Base-by-base conservation (phyloP, 2,329 filamentous ascomycete genomes). In the Xylariaceae sp. region DNA sequence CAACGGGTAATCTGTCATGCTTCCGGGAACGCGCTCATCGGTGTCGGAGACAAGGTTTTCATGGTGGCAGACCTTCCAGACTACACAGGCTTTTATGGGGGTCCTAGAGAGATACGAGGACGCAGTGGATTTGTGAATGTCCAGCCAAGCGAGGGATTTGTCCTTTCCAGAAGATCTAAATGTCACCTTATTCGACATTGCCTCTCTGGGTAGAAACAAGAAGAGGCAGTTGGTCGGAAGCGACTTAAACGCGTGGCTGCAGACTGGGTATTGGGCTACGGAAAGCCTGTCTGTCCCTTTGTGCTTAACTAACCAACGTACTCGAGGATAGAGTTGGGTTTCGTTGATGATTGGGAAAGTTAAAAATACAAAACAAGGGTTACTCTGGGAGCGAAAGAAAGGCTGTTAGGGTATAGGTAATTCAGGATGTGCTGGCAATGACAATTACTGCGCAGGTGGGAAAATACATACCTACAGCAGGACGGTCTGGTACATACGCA, bases 1-100 rank as follows among this genome's bases (percentile, higher is more conserved):
- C 6, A 56, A 7, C 45, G 10, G 47, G 48, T 40, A 45, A 40
- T 51, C 49, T 41, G 50, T 50, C 58, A 61, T 63, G 40, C 51
- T 63, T 59, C 59, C 44, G 54, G 40, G 7, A 18, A 46, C 20
- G 19, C 29, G 5, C 37, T 54, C 16, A 54, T 49, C 18, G 37
- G 37, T 9, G 23, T 45, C 41, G 48, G 20, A 57, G 9, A 18
- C 18, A 44, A n/a, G 26, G 45, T 43, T 49, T n/a, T 54, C 57
- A 56, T 58, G 23, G 40, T 48, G 20, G 40, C 56, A 44, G 12
- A 12, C n/a, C n/a, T n/a, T n/a, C n/a, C n/a, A n/a, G n/a, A n/a
- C n/a, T n/a, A n/a, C n/a, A n/a, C n/a, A n/a, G n/a, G n/a, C 12
- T 7, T 29, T 19, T 26, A 40, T 20, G 23, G 14, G 19, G 23